Percentiles rank a stretch among this genome's conserved stretches.
These are phyloP conservation scores for Polytrichum formosum DNA, from an alignment of 225 moss, liverwort and hornwort genomes.

Conservation along the genomic window DNA sequence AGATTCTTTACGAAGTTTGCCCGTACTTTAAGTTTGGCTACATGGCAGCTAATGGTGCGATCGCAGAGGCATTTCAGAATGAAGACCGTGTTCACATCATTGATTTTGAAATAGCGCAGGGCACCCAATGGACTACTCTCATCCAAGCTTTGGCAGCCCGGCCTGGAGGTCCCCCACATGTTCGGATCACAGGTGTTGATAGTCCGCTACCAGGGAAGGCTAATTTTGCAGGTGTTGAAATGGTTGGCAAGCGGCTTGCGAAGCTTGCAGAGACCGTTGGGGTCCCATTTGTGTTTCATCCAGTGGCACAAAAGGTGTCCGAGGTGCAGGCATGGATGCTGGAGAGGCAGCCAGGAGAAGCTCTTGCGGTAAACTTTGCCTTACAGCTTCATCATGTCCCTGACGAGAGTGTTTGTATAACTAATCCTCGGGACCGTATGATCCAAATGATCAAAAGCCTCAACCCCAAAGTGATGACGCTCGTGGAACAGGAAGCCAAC, in stretches of 20 bases:
- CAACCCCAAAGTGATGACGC: conserved; percentile 62
- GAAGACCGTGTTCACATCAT: conserved; percentile 70
- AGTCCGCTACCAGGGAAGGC: conserved; percentile 23
- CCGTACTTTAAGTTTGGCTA: conserved; percentile 82
- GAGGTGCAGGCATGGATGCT: conserved; percentile 68
- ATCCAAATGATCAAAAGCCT: conserved; percentile 60
- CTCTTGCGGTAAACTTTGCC: conserved; percentile 57
- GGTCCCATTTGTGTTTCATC: conserved; percentile 60
- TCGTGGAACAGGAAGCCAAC: conserved; percentile 74
- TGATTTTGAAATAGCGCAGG: conserved; percentile 69
- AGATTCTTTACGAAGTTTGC: conserved; percentile 66
- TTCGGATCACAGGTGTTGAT: conserved; percentile 65
- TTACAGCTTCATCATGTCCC: conserved; percentile 52
- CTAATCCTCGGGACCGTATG: conserved; percentile 55
- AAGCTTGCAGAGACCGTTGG: conserved; percentile 65
- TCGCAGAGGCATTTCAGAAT: conserved; percentile 71
- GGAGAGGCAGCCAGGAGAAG: conserved; percentile 55
- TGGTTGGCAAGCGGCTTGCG: conserved; percentile 54
- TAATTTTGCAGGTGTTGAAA: conserved; percentile 44
- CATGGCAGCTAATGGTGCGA: conserved; percentile 66
- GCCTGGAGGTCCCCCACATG: conserved; percentile 69
- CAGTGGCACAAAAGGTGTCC: conserved; percentile 50
- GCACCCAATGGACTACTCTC: conserved; percentile 69
- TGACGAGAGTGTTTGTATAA: conserved; percentile 51
- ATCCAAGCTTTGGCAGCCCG: conserved; percentile 68